Base-by-base conservation (phyloP, 208 protist genomes). In the Leishmania turanica region DNA sequence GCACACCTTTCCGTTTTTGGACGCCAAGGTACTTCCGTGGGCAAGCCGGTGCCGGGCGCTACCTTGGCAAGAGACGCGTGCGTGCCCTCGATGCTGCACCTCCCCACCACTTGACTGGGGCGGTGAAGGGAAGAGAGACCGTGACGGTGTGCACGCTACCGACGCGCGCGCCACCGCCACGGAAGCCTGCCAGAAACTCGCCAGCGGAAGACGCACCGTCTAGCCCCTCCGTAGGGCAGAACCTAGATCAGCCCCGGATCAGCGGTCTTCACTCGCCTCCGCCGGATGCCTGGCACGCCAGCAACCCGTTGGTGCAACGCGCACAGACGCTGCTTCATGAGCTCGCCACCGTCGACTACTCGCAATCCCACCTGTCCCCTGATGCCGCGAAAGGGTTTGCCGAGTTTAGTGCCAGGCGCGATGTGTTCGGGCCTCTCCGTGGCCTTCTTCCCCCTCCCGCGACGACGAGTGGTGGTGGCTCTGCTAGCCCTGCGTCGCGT, bases 11-110 rank as follows among this genome's bases (percentile, higher is more conserved):
- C 54, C 77, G 83, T 15, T 83, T 84, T 1, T 94, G 91, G 91
- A 81, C 85, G 21, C 89, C 91, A 24, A 68, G 78, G 19, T 92
- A 94, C 84, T 91, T 91, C 65, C 78, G 77, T 40, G 75, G 76
- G 27, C 78, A 77, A 24, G 40, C 21, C 51, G 27, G 31, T 40
- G 66, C 45, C 1, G 68, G 60, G 19, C 75, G 58, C 5, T 65
- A 69, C 42, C 37, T 54, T 34, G 70, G 79, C 11, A 60, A 62
- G 11, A 72, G 77, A 13, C 75, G 69, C 37, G 71, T 77, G 17
- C 75, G 62, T n/a, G n/a, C 37, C 13, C 13, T 82, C 19, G 24
- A 47, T 7, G 53, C 31, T 6, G 31, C 74, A 3, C 34, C 24
- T 64, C 15, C 72, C 1, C 6, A 9, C 53, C 24, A 31, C 72